phyloP scores from a whole-genome alignment of 2,329 filamentous ascomycete species.

The Ceratocystis diversiconidia region DNA sequence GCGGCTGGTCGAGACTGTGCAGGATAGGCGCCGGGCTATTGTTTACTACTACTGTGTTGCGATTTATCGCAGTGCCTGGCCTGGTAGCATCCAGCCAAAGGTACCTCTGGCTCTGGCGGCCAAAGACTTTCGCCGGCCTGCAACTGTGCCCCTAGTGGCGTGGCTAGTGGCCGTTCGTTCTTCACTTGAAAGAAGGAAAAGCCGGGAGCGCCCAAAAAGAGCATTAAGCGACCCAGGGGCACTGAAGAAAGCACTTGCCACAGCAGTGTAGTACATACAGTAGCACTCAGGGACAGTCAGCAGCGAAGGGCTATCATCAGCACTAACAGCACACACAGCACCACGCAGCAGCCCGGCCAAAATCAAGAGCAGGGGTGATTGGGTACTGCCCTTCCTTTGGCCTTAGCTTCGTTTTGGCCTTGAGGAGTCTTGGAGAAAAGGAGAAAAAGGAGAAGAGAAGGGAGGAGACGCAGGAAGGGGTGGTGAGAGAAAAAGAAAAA shows the following conservation, averaged over 20 bases:
- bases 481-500: neutral
- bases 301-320: no score
- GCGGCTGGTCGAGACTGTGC: no score
- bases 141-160: no score
- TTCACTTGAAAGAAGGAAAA: neutral
- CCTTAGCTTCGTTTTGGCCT: conserved; percentile 9
- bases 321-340: neutral
- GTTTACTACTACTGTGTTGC: no score
- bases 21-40: no score
- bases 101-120: no score
- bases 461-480: neutral
- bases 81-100: no score
- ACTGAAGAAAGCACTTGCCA: neutral
- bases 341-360: neutral
- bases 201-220: neutral
- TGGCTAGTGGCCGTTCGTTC: neutral
- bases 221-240: neutral
- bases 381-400: neutral
- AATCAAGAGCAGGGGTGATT: neutral
- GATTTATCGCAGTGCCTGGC: no score
- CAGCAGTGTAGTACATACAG: no score
- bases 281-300: no score
- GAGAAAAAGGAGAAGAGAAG: neutral
- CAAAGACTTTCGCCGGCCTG: no score
- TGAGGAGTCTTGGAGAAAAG: neutral